These are phyloP conservation scores for Malus orientalis DNA, from an alignment of 306 rosid species.

Conservation along the genomic window DNA sequence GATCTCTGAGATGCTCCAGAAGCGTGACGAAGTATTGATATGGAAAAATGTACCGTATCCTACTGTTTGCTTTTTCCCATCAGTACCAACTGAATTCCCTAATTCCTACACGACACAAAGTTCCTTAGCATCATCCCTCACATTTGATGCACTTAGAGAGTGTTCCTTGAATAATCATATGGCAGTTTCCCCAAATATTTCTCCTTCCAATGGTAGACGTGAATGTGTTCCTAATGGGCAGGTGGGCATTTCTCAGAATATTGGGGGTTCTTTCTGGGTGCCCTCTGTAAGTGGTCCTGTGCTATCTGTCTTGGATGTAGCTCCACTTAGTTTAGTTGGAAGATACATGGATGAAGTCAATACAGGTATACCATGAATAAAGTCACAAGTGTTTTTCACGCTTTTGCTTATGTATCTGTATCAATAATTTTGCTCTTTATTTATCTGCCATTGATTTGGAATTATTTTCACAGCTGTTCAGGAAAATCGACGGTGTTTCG, in stretches of 20 bases:
- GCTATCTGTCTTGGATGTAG: slow-evolving; percentile 61
- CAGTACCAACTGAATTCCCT: slow-evolving; percentile 41
- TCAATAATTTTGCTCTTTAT: slow-evolving; percentile 23
- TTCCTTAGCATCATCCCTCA: slow-evolving; percentile 28
- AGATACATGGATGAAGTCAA: slow-evolving; percentile 55
- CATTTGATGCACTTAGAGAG: slow-evolving; percentile 19
- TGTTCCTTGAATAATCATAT: slow-evolving; percentile 31
- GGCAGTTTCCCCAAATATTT: slow-evolving; percentile 12
- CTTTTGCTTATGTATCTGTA: slow-evolving; percentile 18
- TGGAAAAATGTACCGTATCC: slow-evolving; percentile 66
- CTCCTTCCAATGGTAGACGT: slow-evolving; percentile 31
- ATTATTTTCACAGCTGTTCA: slow-evolving; percentile 52
- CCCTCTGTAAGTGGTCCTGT: slow-evolving; percentile 56
- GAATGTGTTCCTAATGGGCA: slow-evolving; percentile 30
- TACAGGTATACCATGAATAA: slow-evolving; percentile 43
- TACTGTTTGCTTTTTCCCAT: slow-evolving; percentile 55
- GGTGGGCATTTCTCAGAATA: slow-evolving; percentile 29
- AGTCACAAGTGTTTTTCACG: slow-evolving; percentile 8
- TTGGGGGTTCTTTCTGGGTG: slow-evolving; percentile 49
- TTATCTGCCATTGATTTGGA: slow-evolving; percentile 25
- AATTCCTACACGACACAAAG: slow-evolving; percentile 27
- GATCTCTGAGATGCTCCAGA: slow-evolving; percentile 71
- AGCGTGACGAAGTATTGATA: slow-evolving; percentile 48
- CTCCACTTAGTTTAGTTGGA: slow-evolving; percentile 65
- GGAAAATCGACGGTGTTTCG: slow-evolving; percentile 51